phyloP scores from a whole-genome alignment of 2,329 filamentous ascomycete genomes.

The Chrysoporthe austroafricana region DNA sequence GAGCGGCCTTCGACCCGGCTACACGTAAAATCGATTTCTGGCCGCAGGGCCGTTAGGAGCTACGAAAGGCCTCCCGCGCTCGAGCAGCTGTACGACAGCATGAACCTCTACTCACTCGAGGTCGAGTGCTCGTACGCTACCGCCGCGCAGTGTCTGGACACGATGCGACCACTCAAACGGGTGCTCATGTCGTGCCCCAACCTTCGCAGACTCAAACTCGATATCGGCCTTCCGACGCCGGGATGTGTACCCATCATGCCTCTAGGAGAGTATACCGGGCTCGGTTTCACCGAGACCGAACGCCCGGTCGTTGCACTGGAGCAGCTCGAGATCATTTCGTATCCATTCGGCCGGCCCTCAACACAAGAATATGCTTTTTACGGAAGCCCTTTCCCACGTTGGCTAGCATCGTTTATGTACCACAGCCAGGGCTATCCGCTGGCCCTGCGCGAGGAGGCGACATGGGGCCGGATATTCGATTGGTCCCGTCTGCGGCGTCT shows the following conservation, averaged over 20 bases:
- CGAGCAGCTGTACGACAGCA: not conserved
- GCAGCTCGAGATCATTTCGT: not conserved
- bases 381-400: not conserved
- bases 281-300: not conserved
- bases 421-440: not conserved
- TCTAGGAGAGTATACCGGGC: not conserved
- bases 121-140: not conserved
- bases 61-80: not conserved
- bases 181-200: constrained; percentile 1
- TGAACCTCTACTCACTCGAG: not conserved
- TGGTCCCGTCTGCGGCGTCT: not conserved
- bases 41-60: not conserved
- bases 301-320: not conserved
- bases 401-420: not conserved
- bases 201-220: not conserved
- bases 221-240: not conserved
- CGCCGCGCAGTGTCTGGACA: not conserved
- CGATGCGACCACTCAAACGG: not conserved
- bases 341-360: not conserved
- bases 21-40: not conserved
- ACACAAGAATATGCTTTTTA: not conserved
- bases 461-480: not conserved
- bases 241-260: not conserved
- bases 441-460: not conserved
- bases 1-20: not conserved